Evolutionary conservation across 2,329 filamentous ascomycete species (phyloP), one percentile per base, ranked within the genome.

Genomic region (Claviceps digitariae): DNA sequence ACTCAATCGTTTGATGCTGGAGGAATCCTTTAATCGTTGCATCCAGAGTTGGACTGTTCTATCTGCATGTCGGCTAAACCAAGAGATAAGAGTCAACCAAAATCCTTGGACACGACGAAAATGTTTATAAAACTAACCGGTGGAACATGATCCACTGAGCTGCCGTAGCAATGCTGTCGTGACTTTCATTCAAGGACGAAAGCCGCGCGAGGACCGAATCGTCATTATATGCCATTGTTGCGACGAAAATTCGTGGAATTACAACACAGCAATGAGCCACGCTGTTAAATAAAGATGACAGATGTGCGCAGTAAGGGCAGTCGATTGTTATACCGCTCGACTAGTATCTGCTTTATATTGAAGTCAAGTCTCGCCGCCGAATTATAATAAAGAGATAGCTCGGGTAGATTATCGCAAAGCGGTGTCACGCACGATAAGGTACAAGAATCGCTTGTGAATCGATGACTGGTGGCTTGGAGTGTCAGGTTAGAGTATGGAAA

Each of bases 141-240:
- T 98, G 91, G 68, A 98, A 98, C 86, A 98, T 94, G 57, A 98
- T 93, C 94, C 94, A 98, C 82, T 97, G 91, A 54, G 93, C 90
- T 57, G 95, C 90, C 38, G 88, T 91, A 56, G 95, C 81, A 64
- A 98, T 97, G 71, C 90, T 94, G 67, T 98, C 93, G 68, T 98
- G 91, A 12, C 90, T 95, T 72, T 98, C 94, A 70, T 95, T 96
- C 57, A 98, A 80, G 44, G 90, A 88, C 34, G 90, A 94, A 52
- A 98, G 84, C 74, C 96, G 96, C 52, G 91, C 89, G 67, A 90
- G 82, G 53, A 98, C 90, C 48, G 90, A 87, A 73, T 98, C 93
- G 70, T 97, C 90, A 60, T 86, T 93, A 72, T 95, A 97, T 47
- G 93, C 84, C 91, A 98, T 96, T 38, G 17, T 40, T 31, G n/a